Percentiles rank a stretch among this genome's conserved stretches.
Conservation (phyloP, 2,329 filamentous ascomycete species). For the Chlorencoelia australis region DNA sequence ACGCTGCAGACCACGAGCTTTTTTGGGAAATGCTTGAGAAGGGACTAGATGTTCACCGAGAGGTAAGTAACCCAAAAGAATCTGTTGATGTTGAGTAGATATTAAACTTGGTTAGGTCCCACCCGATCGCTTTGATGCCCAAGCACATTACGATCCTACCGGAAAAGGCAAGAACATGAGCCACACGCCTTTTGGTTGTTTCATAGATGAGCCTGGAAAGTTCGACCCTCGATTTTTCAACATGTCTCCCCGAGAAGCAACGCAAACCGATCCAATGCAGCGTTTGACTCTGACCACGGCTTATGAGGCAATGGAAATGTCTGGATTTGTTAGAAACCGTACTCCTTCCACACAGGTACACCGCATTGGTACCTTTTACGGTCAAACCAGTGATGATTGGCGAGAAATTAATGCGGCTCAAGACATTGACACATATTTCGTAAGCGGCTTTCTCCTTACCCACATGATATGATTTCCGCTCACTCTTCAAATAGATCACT, state of each 20-base stretch:
- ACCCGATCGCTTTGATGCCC: slow-evolving; percentile 57
- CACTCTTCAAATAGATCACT: too few species aligned
- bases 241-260: slow-evolving; percentile 71
- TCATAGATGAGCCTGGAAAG: slow-evolving; percentile 55
- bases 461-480: too few species aligned
- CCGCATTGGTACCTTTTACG: slow-evolving; percentile 14
- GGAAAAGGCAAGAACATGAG: slow-evolving; percentile 66
- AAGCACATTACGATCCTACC: slow-evolving; percentile 60
- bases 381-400: slow-evolving; percentile 15
- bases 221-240: slow-evolving; percentile 78
- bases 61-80: too few species aligned
- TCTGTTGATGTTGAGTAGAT: too few species aligned
- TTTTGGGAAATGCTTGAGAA: slow-evolving; percentile 68
- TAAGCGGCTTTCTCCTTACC: too few species aligned
- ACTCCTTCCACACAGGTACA: slow-evolving; percentile 31
- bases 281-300: slow-evolving; percentile 64
- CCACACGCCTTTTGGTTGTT: slow-evolving; percentile 66
- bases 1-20: slow-evolving; percentile 57
- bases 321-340: slow-evolving; percentile 9
- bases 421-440: slow-evolving; percentile 22
- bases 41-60: slow-evolving; percentile 62
- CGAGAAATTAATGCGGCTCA: slow-evolving; percentile 12
- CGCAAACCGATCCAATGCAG: slow-evolving; percentile 71
- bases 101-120: too few species aligned
- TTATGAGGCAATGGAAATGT: slow-evolving; percentile 50